Conservation (phyloP, 164 flowering plant genomes). For the Tetrastigma voinierianum region DNA sequence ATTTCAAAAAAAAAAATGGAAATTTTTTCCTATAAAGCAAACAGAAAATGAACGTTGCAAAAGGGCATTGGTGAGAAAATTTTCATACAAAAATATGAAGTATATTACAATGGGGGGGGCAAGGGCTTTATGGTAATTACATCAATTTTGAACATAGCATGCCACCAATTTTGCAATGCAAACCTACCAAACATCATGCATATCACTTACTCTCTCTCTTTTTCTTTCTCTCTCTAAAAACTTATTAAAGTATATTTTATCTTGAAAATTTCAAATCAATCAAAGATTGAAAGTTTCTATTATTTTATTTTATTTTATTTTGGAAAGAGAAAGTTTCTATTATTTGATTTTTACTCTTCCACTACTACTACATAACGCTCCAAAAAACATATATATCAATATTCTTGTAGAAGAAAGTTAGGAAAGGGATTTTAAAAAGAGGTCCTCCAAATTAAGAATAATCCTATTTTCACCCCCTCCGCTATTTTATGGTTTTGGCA, state of each 20-base stretch:
- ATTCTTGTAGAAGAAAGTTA: neutral
- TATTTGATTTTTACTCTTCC: too few species aligned
- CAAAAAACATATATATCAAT: neutral
- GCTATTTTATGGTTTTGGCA: too few species aligned
- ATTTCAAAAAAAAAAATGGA: too few species aligned
- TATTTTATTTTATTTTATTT: too few species aligned
- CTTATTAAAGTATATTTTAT: neutral
- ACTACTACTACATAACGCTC: neutral
- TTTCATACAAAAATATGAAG: too few species aligned
- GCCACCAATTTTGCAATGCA: neutral
- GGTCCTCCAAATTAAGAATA: neutral
- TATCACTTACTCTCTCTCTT: neutral
- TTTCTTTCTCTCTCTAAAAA: neutral
- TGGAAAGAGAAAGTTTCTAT: too few species aligned
- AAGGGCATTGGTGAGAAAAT: too few species aligned
- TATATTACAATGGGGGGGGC: neutral
- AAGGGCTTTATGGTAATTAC: neutral
- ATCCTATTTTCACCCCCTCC: neutral
- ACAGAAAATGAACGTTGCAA: too few species aligned
- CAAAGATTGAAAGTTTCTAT: too few species aligned
- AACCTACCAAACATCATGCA: constrained; percentile 4
- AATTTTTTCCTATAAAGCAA: too few species aligned
- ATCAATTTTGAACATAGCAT: neutral
- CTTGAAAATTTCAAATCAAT: neutral
- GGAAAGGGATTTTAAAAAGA: neutral